Evolutionary conservation across 2,329 filamentous ascomycete genomes (phyloP), one percentile per base, ranked within the genome.

Genomic region (Fusarium equiseti): DNA sequence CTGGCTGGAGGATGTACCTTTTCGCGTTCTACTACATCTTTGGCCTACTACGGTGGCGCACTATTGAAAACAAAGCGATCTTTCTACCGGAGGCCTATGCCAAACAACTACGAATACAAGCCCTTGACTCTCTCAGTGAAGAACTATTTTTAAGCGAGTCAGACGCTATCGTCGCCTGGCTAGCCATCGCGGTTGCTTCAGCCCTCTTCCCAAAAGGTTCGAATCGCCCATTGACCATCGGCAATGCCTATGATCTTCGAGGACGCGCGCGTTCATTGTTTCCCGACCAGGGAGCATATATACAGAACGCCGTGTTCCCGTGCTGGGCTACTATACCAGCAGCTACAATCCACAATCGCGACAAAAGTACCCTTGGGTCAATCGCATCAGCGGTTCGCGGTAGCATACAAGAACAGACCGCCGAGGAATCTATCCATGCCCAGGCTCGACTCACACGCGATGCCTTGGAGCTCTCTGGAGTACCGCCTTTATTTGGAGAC

Each of bases 401-500:
- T 3, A 49, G 32, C 13, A 22, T 66, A 1, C 32, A 44, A 18
- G 50, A 59, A 18, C 55, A 65, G n/a, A 52, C 64, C n/a, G 50
- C 56, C 0, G 62, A 68, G 35, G 42, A 4, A 20, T 50, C 48
- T 1, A 35, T 67, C 15, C 52, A 63, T 42, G 38, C 53, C 6
- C 38, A 66, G 8, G 56, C 63, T 18, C 52, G 40, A 3, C 63
- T 68, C 11, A 61, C 57, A 3, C 20, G 65, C 9, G 22, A 59
- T 15, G 26, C 58, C 9, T 26, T 58, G 8, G 43, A 54, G 1
- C 22, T 49, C 0, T 50, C 45, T 5, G 63, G 65, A 11, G n/a
- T 67, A 8, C 57, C 64, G 2, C 64, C 64, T 3, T 2, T 68
- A 4, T 68, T 63, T 31, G 65, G 65, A 11, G 31, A 67, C 5